Base-by-base conservation (phyloP, 345 rosid genomes). In the Capsella bursapastoris region DNA sequence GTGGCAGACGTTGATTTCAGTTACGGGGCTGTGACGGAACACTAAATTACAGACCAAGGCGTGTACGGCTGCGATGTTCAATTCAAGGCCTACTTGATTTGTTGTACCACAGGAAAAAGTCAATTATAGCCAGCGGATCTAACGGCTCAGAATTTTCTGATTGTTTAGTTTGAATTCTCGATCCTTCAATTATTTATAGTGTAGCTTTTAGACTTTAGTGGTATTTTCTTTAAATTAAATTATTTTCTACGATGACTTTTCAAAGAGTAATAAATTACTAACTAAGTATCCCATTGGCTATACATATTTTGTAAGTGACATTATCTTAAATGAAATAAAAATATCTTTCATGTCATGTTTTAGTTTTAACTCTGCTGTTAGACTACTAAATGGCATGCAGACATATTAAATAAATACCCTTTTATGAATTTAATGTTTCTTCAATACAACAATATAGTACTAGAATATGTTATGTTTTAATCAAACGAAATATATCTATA, bases 1-100 rank as follows among this genome's bases (percentile, higher is more conserved):
- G 65, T 64, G 47, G 45, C 9, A 22, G 25, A 22, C 25, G 25
- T 62, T 18, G 1, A 71, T 70, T 63, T 56, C 31, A 2, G 72
- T 70, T 57, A 77, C 80, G 34, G 15, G 45, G 22, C 76, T 77
- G 80, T 77, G 72, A 77, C 49, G 22, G 10, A 55, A 40, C 25
- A 10, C 25, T 15, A 76, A 12, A 63, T 29, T 10, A 76, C 71
- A 64, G 55, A 27, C 14, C 10, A 16, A 55, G 0, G 16, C 70
- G 75, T 70, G 70, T 76, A 76, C 72, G 72, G 58, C 49, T 66
- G 8, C 38, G 32, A 65, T 59, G 56, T 64, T 53, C 16, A 5
- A 53, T 12, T 53, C 35, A 14, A 22, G 71, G 66, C 25, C 66
- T 38, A 74, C 72, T 57, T 64, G 65, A 45, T 14, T 6, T 34